Base-by-base conservation (phyloP, 2,329 filamentous ascomycete genomes). In the Fusarium circinatum region DNA sequence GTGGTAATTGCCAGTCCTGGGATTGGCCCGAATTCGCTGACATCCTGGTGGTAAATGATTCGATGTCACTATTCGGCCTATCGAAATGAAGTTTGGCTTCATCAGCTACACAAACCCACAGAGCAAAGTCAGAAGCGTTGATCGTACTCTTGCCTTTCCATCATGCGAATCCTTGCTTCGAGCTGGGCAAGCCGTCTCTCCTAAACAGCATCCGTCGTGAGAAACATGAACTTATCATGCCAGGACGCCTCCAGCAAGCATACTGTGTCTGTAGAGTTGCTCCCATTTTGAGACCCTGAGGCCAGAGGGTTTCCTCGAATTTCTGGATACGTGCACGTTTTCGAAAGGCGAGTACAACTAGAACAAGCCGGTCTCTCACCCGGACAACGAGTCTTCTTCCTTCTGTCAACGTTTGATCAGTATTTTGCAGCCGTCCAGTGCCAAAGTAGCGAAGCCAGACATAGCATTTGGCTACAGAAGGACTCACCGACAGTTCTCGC, bases 401-500 rank as follows among this genome's bases (percentile, higher is more conserved):
- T 62, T 17, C 59, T 62, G 34, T 5, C 22, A 6, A 22, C 20
- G 7, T n/a, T 22, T 6, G 11, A 26, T 59, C 32, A 59, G 20
- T 10, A 34, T 24, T 11, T 18, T 2, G 7, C 5, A 7, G 6
- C 6, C 18, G 10, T 14, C 0, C 11, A 6, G 18, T 32, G 47
- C 28, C 15, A n/a, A 3, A n/a, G 10, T 3, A 18, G 14, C 20
- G 20, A 34, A 8, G 20, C 6, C 20, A 30, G 22, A 39, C 8
- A 26, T 10, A 10, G 15, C 8, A 20, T 4, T 8, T 11, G 20
- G 12, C 12, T 0, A 18, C 30, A 3, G 5, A 3, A 28, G 6
- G 7, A 60, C 59, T 55, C 26, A 62, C 59, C 59, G 59, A 22
- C 59, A 62, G 14, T 62, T 62, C 15, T 62, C 59, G 24, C 59